Conservation (phyloP, 108 stramenopile species). For the Pseudonitzschia multistriata region DNA sequence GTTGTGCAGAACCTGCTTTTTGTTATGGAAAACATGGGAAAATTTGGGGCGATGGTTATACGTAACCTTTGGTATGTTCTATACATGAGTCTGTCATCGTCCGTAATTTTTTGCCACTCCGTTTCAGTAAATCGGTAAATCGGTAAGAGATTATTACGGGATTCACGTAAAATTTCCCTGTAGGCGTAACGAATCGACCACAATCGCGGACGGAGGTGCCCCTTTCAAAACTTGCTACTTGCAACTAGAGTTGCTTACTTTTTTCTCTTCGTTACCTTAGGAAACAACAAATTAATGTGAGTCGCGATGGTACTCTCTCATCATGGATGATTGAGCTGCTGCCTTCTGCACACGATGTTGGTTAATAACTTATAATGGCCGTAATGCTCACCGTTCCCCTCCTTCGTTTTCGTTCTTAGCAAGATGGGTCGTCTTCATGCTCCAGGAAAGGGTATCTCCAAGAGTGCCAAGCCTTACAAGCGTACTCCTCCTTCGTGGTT, state of each 20-base stretch:
- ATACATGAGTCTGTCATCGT: conserved; percentile 7
- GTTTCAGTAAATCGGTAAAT: conserved; percentile 21
- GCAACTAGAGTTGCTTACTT: conserved; percentile 18
- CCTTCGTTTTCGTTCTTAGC: conserved; percentile 25
- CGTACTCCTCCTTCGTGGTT: conserved; percentile 98
- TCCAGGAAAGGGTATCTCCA: conserved; percentile 99
- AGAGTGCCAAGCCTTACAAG: conserved; percentile 98
- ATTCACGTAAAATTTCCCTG: neutral
- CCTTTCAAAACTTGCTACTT: neutral
- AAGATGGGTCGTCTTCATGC: conserved; percentile 95
- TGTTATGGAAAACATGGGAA: neutral
- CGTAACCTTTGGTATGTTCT: neutral
- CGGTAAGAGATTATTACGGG: conserved; percentile 1
- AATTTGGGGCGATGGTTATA: neutral
- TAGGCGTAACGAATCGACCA: too few species aligned
- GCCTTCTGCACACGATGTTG: conserved; percentile 69
- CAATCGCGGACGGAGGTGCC: too few species aligned
- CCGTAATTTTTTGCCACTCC: neutral
- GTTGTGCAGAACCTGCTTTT: neutral
- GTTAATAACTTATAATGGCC: neutral
- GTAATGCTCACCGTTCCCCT: conserved; percentile 12
- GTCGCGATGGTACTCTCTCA: conserved; percentile 66
- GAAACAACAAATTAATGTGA: conserved; percentile 60
- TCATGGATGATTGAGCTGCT: conserved; percentile 51
- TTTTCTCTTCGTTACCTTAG: conserved; percentile 10